Conservation (phyloP, 305 asterid species). For the Fraxinus albicans region DNA sequence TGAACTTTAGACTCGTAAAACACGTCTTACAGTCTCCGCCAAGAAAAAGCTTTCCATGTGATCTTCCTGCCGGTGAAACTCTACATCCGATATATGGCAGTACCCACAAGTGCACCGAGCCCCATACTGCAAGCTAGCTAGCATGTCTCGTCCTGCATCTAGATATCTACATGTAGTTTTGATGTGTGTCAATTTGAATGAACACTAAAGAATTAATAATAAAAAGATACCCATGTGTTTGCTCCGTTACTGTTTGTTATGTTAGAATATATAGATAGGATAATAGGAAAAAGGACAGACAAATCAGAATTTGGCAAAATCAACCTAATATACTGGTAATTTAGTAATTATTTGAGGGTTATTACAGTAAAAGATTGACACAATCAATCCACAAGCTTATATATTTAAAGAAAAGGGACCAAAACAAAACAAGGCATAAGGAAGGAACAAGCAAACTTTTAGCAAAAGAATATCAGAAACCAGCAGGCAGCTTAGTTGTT, state of each 20-base stretch:
- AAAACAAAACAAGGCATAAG: background rate
- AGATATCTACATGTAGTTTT: slow-evolving; percentile 53
- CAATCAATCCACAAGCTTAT: background rate
- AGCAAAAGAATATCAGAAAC: background rate
- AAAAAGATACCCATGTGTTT: background rate
- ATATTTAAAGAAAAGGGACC: background rate
- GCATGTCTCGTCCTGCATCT: slow-evolving; percentile 95
- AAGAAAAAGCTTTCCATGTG: slow-evolving; percentile 98
- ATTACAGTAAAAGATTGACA: background rate
- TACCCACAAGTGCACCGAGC: slow-evolving; percentile 96
- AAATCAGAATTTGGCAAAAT: background rate
- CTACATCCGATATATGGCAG: slow-evolving; percentile 97
- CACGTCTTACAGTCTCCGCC: slow-evolving; percentile 83
- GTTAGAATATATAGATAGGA: background rate
- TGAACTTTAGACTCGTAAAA: background rate
- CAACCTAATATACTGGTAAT: background rate
- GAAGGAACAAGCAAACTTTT: background rate
- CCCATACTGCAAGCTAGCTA: slow-evolving; percentile 84
- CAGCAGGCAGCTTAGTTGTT: background rate
- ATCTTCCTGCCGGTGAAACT: slow-evolving; percentile 89
- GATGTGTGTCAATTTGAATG: background rate
- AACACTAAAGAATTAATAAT: background rate
- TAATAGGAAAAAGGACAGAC: background rate
- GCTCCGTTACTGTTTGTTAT: background rate
- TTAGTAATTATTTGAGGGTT: background rate